Conservation (phyloP, 345 rosid species). For the Leavenworthia alabamica region DNA sequence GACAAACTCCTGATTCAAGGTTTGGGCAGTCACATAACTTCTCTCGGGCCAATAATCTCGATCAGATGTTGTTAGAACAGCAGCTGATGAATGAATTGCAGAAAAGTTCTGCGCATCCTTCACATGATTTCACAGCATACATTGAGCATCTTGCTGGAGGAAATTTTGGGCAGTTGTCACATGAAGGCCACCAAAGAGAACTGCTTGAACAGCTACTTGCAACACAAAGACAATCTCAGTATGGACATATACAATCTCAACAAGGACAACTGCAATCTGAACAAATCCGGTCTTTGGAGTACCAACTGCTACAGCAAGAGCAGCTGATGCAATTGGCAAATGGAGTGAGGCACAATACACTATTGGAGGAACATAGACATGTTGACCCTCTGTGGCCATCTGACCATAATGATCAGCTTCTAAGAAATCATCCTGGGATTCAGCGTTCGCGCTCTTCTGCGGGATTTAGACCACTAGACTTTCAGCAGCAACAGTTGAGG, state of each 20-base stretch:
- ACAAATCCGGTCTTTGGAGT: constrained; percentile 40
- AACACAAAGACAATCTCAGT: constrained; percentile 15
- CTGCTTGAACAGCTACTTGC: constrained; percentile 45
- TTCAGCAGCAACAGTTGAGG: constrained; percentile 37
- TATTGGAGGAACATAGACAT: constrained; percentile 55
- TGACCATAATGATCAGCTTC: constrained; percentile 49
- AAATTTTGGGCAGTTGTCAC: constrained; percentile 47
- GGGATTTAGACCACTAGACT: constrained; percentile 48
- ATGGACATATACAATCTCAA: constrained; percentile 36
- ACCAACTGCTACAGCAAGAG: constrained; percentile 59
- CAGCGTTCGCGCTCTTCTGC: constrained; percentile 42
- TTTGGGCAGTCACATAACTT: constrained; percentile 40
- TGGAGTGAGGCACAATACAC: constrained; percentile 46
- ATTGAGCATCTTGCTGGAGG: constrained; percentile 49
- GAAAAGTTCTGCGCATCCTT: constrained; percentile 37
- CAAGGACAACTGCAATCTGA: constrained; percentile 29
- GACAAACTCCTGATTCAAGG: constrained; percentile 53
- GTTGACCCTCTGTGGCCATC: constrained; percentile 57
- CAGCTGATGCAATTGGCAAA: constrained; percentile 41
- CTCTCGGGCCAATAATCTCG: constrained; percentile 11
- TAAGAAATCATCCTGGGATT: constrained; percentile 37
- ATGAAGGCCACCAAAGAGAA: constrained; percentile 54
- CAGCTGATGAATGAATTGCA: constrained; percentile 29
- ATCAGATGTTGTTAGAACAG: constrained; percentile 35
- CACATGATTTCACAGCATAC: constrained; percentile 46